Evolutionary conservation across 352 stramenopile genomes (phyloP).

Genomic region (Phytophthora hybrid): DNA sequence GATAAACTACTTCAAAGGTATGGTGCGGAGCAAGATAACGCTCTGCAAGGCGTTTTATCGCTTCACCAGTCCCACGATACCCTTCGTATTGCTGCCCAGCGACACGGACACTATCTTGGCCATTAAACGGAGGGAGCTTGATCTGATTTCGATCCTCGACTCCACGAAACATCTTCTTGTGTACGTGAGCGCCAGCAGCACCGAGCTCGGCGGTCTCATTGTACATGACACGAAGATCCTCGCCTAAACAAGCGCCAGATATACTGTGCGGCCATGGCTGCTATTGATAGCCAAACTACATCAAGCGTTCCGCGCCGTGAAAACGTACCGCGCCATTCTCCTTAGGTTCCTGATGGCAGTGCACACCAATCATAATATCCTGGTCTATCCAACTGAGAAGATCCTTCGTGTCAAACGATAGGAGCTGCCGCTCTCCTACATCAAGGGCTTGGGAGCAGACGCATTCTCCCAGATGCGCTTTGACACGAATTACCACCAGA

Average conservation of each 20-base stretch:
- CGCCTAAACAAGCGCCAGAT: conserved; percentile 4
- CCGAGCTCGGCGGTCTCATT: not conserved
- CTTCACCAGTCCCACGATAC: conserved; percentile 1
- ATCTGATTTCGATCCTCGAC: not conserved
- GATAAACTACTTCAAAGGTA: conserved; percentile 26
- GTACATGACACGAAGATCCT: conserved; percentile 4
- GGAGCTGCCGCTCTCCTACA: too few relatives aligned
- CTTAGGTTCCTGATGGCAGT: too few relatives aligned
- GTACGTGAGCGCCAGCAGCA: conserved; percentile 5
- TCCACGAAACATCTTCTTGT: conserved; percentile 5
- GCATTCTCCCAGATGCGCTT: not conserved
- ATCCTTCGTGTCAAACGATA: too few relatives aligned
- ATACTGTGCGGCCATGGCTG: not conserved
- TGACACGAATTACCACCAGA: conserved; percentile 4
- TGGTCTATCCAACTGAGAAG: not conserved
- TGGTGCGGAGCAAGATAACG: conserved; percentile 8
- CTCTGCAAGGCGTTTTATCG: conserved; percentile 2
- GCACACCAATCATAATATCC: not conserved
- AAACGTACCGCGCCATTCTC: too few relatives aligned
- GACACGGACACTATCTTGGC: not conserved
- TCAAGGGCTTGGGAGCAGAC: too few relatives aligned
- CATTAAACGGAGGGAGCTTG: not conserved
- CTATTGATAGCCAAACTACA: too few relatives aligned
- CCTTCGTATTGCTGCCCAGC: conserved; percentile 3
- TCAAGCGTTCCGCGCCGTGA: too few relatives aligned